Evolutionary conservation across 345 rosid species (phyloP).

Genomic region (Eucalyptus viminalis): DNA sequence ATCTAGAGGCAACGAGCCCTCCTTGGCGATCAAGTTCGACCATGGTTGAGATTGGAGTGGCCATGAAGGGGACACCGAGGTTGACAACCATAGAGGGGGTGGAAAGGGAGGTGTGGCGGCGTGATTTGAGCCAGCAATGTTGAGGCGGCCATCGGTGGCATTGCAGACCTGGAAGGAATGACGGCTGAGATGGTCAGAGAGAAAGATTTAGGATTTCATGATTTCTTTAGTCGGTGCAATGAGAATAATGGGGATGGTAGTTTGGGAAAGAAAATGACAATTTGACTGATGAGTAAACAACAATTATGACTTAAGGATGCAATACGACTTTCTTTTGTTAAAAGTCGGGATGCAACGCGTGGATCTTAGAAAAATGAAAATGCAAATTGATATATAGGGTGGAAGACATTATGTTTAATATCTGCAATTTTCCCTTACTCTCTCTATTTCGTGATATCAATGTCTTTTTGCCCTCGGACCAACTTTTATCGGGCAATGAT

Average conservation of each 20-base stretch:
- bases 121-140: background rate
- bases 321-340: background rate
- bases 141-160: background rate
- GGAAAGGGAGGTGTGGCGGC: background rate
- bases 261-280: background rate
- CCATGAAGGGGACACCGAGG: background rate
- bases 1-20: background rate
- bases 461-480: background rate
- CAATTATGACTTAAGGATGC: background rate
- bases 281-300: background rate
- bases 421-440: background rate
- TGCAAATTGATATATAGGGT: too few species aligned
- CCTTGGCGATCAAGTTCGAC: background rate
- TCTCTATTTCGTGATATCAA: background rate
- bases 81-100: background rate
- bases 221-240: background rate
- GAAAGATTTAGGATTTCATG: background rate
- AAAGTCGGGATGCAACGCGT: background rate
- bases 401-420: too few species aligned
- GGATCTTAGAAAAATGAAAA: too few species aligned
- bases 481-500: background rate
- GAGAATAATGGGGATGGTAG: background rate
- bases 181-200: background rate
- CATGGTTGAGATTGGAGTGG: background rate
- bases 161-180: background rate